A percentile compares a stretch with the other conserved stretches of the same genome.
Conservation (phyloP, 805 yeast genomes). For the Ogataea wickerhamii region DNA sequence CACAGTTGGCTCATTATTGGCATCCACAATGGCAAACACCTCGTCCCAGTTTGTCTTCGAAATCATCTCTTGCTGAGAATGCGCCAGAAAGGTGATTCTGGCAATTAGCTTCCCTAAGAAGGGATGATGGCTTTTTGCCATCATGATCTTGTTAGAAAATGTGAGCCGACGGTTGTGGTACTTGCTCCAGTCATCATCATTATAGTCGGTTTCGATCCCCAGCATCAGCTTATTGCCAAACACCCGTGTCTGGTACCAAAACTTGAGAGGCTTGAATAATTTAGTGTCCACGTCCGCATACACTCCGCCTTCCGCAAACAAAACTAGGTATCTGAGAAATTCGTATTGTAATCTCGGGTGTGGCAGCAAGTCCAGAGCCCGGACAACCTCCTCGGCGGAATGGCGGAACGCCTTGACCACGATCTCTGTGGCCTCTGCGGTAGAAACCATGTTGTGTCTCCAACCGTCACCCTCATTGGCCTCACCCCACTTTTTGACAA, state of each 20-base stretch:
- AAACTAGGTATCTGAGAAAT: conserved; percentile 47
- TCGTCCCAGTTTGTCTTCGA: conserved; percentile 14
- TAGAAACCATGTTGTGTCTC: conserved; percentile 6
- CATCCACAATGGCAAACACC: conserved; percentile 10
- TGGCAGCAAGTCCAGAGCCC: conserved; percentile 45
- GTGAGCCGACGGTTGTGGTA: conserved; percentile 19
- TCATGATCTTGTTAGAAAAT: conserved; percentile 17
- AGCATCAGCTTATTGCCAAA: conserved; percentile 13
- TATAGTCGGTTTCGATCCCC: conserved; percentile 22
- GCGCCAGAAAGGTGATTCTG: conserved; percentile 16
- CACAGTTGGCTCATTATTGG: conserved; percentile 16
- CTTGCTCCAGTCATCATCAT: conserved; percentile 18
- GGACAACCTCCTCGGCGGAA: conserved; percentile 42
- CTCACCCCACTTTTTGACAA: conserved; percentile 14
- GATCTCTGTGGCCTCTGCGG: conserved; percentile 4
- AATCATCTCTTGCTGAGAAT: conserved; percentile 5
- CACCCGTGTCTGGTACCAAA: conserved; percentile 20
- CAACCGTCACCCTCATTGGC: conserved; percentile 11
- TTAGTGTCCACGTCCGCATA: conserved; percentile 53
- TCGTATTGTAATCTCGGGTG: conserved; percentile 45
- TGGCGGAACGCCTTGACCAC: conserved; percentile 4
- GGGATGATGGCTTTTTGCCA: conserved; percentile 24
- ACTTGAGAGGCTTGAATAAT: conserved; percentile 39
- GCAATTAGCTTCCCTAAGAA: conserved; percentile 23
- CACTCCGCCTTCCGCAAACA: conserved; percentile 51